These are phyloP conservation scores for Candida koratica DNA, from an alignment of 805 yeast species.

Conservation along the genomic window DNA sequence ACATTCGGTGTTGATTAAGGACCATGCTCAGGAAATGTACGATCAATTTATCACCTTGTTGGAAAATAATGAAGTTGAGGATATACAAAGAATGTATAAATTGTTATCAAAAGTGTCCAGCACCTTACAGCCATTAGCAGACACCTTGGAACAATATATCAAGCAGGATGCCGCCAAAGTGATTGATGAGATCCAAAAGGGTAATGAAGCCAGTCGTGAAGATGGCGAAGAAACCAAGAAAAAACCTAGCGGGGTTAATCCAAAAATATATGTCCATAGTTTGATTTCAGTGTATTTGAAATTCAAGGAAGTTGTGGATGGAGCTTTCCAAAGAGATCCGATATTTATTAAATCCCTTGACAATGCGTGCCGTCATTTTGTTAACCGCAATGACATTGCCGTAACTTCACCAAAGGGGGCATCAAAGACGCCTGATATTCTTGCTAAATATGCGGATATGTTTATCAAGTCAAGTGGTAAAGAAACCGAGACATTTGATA, in stretches of 20 bases:
- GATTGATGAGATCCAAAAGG: constrained; percentile 49
- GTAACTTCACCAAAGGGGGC: constrained; percentile 52
- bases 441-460: constrained; percentile 86
- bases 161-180: constrained; percentile 46
- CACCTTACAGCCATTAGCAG: constrained; percentile 75
- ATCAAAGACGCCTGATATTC: constrained; percentile 86
- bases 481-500: constrained; percentile 63
- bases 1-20: constrained; percentile 70
- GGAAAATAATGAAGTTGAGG: constrained; percentile 65
- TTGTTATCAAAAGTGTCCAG: constrained; percentile 74
- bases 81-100: constrained; percentile 72
- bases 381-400: constrained; percentile 80
- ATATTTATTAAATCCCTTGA: constrained; percentile 84
- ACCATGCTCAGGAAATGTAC: constrained; percentile 73
- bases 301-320: constrained; percentile 59
- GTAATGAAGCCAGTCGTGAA: constrained; percentile 20
- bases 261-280: constrained; percentile 76
- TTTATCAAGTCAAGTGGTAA: constrained; percentile 73
- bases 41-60: constrained; percentile 72
- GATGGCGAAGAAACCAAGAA: constrained; percentile 18
- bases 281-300: constrained; percentile 66
- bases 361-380: constrained; percentile 78
- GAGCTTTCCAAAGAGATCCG: constrained; percentile 69
- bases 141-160: constrained; percentile 68
- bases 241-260: constrained; percentile 44